Base-by-base conservation (phyloP, 78 protist genomes). In the Isochrysis galbana region DNA sequence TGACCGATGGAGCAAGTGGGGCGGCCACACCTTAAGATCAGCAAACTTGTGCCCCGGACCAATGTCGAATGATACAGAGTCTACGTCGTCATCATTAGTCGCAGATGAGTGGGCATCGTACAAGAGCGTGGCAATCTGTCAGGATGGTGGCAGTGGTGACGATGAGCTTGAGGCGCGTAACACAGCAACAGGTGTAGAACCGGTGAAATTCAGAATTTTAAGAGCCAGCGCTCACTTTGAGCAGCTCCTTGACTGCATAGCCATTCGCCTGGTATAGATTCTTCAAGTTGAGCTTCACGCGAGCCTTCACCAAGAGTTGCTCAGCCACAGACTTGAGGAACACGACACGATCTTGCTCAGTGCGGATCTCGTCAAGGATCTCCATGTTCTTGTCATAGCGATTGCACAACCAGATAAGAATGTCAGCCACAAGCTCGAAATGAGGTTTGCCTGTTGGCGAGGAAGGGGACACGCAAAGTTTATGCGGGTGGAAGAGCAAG, bases 221-320 rank as follows among this genome's bases (percentile, higher is more conserved):
- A n/a, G n/a, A n/a, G n/a, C n/a, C n/a, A n/a, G n/a, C n/a, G n/a
- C n/a, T n/a, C 19, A 91, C 39, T 72, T 91, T 91, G 44, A 91
- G 72, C 22, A 91, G 55, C 72, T 91, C 93, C 21, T 21, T 10
- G 21, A 91, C 90, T 2, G 93, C 54, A 21, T 29, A 84, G 21
- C 51, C 51, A 26, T 91, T 84, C n/a, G 74, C 74, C 74, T 61
- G 74, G 67, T 91, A 91, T 29, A 91, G 87, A 7, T 91, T 91
- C 87, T 72, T 61, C 17, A 72, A 46, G 69, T 91, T 91, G 77
- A 91, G 87, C 88, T 72, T 91, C 41, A 91, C 29, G 23, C 72
- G 82, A 17, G 54, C 54, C 39, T n/a, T 41, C 21, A 45, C 41
- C 32, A 46, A 38, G n/a, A 84, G 47, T 25, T 45, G 67, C n/a